Percentiles rank a stretch among this genome's conserved stretches.
These are phyloP conservation scores for Dendrobium chrysotoxum DNA, from an alignment of 106 monocot genomes.

Conservation along the genomic window DNA sequence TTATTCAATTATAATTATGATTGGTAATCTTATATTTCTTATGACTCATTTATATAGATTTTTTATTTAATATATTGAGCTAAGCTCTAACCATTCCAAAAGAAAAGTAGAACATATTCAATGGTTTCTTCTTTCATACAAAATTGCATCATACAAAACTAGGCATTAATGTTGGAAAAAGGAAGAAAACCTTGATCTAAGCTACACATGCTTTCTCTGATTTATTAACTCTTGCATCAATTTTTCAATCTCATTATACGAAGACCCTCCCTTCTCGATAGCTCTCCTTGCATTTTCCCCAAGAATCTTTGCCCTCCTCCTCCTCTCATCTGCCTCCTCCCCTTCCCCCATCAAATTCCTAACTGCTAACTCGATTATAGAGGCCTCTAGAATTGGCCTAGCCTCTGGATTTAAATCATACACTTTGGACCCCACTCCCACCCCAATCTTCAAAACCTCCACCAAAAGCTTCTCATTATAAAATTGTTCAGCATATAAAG, in stretches of 20 bases:
- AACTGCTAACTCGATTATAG: slow-evolving; percentile 17
- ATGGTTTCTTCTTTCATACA: no score
- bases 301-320: slow-evolving; percentile 26
- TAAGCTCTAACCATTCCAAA: no score
- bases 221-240: neutral
- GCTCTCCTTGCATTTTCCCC: slow-evolving; percentile 28
- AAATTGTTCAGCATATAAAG: slow-evolving; percentile 48
- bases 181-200: no score
- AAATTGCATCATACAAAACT: no score
- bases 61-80: no score
- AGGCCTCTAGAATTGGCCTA: slow-evolving; percentile 10
- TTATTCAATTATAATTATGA: no score
- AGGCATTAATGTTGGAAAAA: no score
- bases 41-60: no score
- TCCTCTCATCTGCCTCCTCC: slow-evolving; percentile 18
- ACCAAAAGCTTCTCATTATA: slow-evolving; percentile 40
- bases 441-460: slow-evolving; percentile 29
- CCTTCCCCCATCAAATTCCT: slow-evolving; percentile 30
- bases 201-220: neutral
- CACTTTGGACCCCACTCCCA: slow-evolving; percentile 2
- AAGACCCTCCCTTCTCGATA: slow-evolving; percentile 38
- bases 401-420: neutral
- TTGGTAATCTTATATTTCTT: no score
- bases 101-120: no score
- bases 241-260: neutral